Evolutionary conservation across 306 rosid species (phyloP).

Genomic region (Gillenia trifoliata): DNA sequence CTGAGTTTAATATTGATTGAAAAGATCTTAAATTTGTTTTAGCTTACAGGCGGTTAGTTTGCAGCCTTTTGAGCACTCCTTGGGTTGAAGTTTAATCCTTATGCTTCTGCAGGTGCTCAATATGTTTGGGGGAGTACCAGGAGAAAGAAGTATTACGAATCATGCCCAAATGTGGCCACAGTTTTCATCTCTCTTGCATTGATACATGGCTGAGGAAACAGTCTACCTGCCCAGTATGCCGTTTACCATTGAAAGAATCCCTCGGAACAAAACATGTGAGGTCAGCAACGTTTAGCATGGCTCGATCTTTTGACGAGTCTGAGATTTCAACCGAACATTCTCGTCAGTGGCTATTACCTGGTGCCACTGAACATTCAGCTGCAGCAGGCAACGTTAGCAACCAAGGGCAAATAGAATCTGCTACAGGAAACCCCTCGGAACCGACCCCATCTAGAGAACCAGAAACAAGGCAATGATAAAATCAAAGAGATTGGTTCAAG

Average conservation of each 20-base stretch:
- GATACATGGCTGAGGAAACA: conserved; percentile 86
- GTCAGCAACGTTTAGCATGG: conserved; percentile 40
- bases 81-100: not conserved
- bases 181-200: conserved; percentile 85
- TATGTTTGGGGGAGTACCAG: conserved; percentile 84
- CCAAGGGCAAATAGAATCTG: conserved; percentile 29
- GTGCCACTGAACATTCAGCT: conserved; percentile 4
- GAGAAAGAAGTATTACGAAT: conserved; percentile 77
- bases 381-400: conserved; percentile 21
- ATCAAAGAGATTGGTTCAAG: conserved; percentile 16
- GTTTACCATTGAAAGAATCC: conserved; percentile 63
- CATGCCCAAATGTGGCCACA: conserved; percentile 94
- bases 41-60: not conserved
- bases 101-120: conserved; percentile 69
- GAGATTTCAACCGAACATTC: conserved; percentile 42
- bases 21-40: not conserved
- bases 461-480: conserved; percentile 34
- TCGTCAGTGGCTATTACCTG: conserved; percentile 40
- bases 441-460: conserved; percentile 34
- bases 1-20: not conserved
- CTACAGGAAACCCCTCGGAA: conserved; percentile 24
- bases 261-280: conserved; percentile 46
- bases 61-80: too few species aligned
- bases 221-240: conserved; percentile 90
- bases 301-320: conserved; percentile 45